phyloP scores from a whole-genome alignment of 225 moss, liverwort and hornwort species.

The Takakia lepidozioides region DNA sequence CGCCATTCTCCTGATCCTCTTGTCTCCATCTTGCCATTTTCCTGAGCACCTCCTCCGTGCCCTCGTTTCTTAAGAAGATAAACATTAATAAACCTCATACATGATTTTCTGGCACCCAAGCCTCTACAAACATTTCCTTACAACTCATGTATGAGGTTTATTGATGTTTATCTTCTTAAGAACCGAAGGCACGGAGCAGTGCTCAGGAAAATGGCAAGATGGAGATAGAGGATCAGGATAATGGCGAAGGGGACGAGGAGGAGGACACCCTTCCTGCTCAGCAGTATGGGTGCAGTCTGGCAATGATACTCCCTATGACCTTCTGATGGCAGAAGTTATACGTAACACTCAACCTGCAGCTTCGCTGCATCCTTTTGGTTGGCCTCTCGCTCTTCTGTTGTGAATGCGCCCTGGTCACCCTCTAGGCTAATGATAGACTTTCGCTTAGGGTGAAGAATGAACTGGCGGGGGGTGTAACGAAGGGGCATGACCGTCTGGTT shows the following conservation, averaged over 20 bases:
- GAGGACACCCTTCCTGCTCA: constrained; percentile 92
- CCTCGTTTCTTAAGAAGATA: too few species aligned
- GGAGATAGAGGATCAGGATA: constrained; percentile 69
- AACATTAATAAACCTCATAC: too few species aligned
- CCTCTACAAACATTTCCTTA: too few species aligned
- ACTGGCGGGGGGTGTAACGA: constrained; percentile 92
- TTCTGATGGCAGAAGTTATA: not conserved
- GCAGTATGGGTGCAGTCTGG: constrained; percentile 99
- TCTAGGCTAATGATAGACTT: constrained; percentile 88
- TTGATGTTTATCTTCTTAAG: too few species aligned
- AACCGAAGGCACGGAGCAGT: too few species aligned
- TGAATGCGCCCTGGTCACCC: constrained; percentile 87
- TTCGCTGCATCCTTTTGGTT: constrained; percentile 84
- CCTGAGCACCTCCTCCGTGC: constrained; percentile 48
- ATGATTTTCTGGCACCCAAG: too few species aligned
- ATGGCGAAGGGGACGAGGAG: constrained; percentile 69
- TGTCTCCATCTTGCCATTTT: constrained; percentile 60
- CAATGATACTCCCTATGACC: too few species aligned
- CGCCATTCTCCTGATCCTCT: constrained; percentile 74
- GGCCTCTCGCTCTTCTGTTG: constrained; percentile 82
- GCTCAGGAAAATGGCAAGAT: constrained; percentile 58
- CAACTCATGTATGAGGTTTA: too few species aligned
- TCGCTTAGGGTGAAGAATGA: constrained; percentile 87
- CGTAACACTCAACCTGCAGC: constrained; percentile 31
- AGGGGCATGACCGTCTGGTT: constrained; percentile 96